Evolutionary conservation across 257 asterid genomes (phyloP).

Genomic region (Dorcoceras hygrometricum): DNA sequence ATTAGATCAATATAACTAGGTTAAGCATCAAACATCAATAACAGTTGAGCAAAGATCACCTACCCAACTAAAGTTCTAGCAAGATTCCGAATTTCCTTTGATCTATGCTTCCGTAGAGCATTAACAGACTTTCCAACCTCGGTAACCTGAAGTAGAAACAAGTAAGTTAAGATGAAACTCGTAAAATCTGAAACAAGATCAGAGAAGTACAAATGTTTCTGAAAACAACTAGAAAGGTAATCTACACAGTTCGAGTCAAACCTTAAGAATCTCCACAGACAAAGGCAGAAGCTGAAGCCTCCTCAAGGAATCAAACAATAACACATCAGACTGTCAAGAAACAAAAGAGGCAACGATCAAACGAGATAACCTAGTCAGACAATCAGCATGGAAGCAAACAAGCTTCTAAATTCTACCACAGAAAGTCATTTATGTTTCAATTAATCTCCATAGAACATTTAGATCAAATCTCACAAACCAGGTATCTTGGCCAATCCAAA

Average conservation of each 20-base stretch:
- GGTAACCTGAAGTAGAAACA: conserved; percentile 46
- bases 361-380: background rate
- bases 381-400: conserved; percentile 17
- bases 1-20: background rate
- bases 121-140: conserved; percentile 65
- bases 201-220: background rate
- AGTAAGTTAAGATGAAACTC: conserved; percentile 4
- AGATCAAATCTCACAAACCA: background rate
- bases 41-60: conserved; percentile 25
- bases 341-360: conserved; percentile 19
- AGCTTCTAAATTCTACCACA: background rate
- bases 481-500: background rate
- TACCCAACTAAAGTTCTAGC: conserved; percentile 55
- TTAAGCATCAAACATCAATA: background rate
- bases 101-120: conserved; percentile 45
- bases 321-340: conserved; percentile 44
- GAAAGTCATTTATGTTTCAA: background rate
- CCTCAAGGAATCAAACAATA: conserved; percentile 62
- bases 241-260: conserved; percentile 26
- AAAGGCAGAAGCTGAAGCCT: conserved; percentile 75
- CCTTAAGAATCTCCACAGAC: conserved; percentile 80
- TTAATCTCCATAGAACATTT: too few species aligned
- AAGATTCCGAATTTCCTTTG: conserved; percentile 53
- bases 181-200: conserved; percentile 10
- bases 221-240: background rate